Evolutionary conservation across 176 grass and related monocot genomes (phyloP), one percentile per base, ranked within the genome.

Genomic region (Aegilops bicornis): DNA sequence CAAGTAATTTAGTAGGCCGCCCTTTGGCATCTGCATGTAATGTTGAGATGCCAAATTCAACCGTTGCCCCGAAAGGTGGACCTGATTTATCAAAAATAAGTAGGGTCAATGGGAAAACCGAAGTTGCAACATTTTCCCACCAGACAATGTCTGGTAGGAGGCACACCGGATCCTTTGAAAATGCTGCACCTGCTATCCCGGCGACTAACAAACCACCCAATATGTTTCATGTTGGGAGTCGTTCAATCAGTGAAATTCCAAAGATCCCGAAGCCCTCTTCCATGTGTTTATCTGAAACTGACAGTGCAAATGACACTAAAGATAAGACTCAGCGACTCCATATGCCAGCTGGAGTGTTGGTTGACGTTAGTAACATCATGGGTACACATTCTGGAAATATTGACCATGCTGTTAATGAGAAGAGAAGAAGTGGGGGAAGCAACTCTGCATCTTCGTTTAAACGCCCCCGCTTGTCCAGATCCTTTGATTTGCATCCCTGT

Each of bases 381-480:
- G 63, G 45, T 79, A 52, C 69, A 77, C 74, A 79, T 84, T 83
- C 39, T 88, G 84, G 83, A 69, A 79, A 86, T 89, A 61, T 31
- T 29, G 86, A 89, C 39, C 48, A 43, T 36, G 66, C 87, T 40
- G 10, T 74, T 33, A 92, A 81, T 78, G 88, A 88, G 71, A 92
- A 94, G 85, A 83, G 82, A 85, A 89, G 83, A 86, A 54, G 80
- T 39, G 83, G 69, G 76, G 94, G 91, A 80, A 89, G 72, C 79
- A 96, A 59, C 85, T 91, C 86, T 66, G 48, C 90, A 85, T 84
- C 96, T 84, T 84, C 86, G 77, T 98, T 96, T 86, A 98, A 96
- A 94, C 88, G 79, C 69, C 96, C 96, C 23, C 93, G 93, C 59
- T 86, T 52, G 67, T 98, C 96, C 74, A 96, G 90, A 92, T 96